These are phyloP conservation scores for Spathaspora arborariae DNA, from an alignment of 805 yeast genomes.

Conservation along the genomic window DNA sequence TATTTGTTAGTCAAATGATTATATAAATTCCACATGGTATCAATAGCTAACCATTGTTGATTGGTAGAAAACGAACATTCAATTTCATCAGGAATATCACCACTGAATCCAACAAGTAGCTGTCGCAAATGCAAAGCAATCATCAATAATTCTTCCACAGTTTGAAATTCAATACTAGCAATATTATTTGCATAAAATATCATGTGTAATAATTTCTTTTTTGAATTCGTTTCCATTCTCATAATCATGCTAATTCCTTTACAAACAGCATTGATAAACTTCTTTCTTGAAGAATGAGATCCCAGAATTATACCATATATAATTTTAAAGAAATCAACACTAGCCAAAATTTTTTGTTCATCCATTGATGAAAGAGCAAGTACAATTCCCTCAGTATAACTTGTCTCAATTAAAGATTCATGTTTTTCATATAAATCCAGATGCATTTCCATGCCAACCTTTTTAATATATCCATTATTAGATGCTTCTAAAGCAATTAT, in stretches of 20 bases:
- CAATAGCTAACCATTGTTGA: neutral
- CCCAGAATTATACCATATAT: slow-evolving; percentile 30
- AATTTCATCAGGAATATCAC: neutral
- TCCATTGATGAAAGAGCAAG: slow-evolving; percentile 38
- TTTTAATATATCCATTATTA: slow-evolving; percentile 35
- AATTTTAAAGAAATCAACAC: slow-evolving; percentile 23
- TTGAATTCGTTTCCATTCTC: neutral
- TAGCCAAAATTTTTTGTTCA: slow-evolving; percentile 26
- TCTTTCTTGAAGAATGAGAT: slow-evolving; percentile 35
- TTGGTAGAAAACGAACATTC: neutral
- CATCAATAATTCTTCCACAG: slow-evolving; percentile 5
- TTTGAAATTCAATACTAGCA: slow-evolving; percentile 2
- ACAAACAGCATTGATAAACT: slow-evolving; percentile 29
- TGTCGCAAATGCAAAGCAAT: neutral
- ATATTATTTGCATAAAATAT: neutral
- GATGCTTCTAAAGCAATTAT: slow-evolving; percentile 68
- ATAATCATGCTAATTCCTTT: slow-evolving; percentile 14
- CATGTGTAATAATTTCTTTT: neutral
- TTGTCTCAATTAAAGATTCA: slow-evolving; percentile 66
- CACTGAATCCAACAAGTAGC: neutral
- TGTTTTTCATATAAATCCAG: slow-evolving; percentile 56
- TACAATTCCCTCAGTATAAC: slow-evolving; percentile 60
- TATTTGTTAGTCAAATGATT: neutral
- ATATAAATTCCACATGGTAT: neutral
- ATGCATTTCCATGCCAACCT: slow-evolving; percentile 52